Conservation (phyloP, 2,329 filamentous ascomycete genomes). For the Cladosporium sp. region DNA sequence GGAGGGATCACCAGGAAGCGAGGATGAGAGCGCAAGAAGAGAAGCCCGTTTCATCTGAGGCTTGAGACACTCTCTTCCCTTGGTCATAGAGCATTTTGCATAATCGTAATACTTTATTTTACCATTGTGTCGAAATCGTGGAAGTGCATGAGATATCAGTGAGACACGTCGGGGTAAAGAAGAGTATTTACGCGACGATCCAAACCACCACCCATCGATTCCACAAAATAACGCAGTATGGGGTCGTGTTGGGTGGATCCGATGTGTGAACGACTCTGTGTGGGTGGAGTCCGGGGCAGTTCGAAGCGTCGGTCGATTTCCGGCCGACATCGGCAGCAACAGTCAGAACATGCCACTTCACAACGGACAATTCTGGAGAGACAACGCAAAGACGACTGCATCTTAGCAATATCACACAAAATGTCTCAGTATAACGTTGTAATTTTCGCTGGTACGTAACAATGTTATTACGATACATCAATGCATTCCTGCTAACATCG, state of each 20-base stretch:
- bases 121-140: too few relatives aligned
- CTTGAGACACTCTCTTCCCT: background rate
- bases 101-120: too few relatives aligned
- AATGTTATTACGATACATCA: background rate
- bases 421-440: slow-evolving; percentile 13
- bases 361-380: slow-evolving; percentile 2
- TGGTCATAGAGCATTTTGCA: too few relatives aligned
- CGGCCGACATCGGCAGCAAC: slow-evolving; percentile 1
- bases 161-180: too few relatives aligned
- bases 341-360: slow-evolving; percentile 8
- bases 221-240: too few relatives aligned
- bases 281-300: background rate
- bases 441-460: slow-evolving; percentile 9
- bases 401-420: background rate
- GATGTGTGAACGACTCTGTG: background rate
- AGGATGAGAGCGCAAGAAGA: background rate
- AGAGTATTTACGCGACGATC: too few relatives aligned
- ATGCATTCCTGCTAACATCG: background rate
- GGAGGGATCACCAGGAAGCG: slow-evolving; percentile 3
- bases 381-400: background rate
- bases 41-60: background rate
- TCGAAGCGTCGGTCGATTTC: background rate
- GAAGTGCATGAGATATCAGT: too few relatives aligned
- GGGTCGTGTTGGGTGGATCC: too few relatives aligned
- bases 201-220: too few relatives aligned